These are phyloP conservation scores for Miscanthus lutarioriparius DNA, from an alignment of 176 grass and related monocot species.

Conservation along the genomic window DNA sequence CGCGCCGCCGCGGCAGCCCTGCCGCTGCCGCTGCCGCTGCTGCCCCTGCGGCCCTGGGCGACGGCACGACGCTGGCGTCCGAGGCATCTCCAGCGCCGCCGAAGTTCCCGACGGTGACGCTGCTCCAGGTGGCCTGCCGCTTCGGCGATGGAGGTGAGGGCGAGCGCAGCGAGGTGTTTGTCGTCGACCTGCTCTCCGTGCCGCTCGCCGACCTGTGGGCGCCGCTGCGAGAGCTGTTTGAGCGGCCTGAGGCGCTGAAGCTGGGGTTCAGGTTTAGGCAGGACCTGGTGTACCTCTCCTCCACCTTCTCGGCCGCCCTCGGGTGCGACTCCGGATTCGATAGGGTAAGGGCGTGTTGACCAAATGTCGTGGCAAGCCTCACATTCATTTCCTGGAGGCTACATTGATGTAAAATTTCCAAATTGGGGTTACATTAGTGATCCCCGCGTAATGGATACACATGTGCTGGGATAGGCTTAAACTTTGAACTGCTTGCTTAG, in stretches of 20 bases:
- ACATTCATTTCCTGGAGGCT: not conserved
- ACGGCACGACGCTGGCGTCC: not conserved
- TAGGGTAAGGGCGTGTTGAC: conserved; percentile 40
- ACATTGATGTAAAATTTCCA: not conserved
- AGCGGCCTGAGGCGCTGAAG: conserved; percentile 56
- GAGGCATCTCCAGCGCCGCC: not conserved
- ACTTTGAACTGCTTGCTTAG: not conserved
- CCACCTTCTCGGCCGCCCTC: conserved; percentile 70
- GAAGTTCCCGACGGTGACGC: conserved; percentile 61
- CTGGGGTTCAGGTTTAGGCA: conserved; percentile 94
- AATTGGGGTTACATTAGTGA: not conserved
- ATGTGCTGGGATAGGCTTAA: not conserved
- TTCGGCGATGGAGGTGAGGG: not conserved
- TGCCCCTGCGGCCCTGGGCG: not conserved
- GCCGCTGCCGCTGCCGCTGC: not conserved
- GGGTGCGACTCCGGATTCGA: conserved; percentile 58
- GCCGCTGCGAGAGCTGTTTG: conserved; percentile 70
- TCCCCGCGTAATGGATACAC: not conserved
- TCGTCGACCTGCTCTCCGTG: conserved; percentile 79
- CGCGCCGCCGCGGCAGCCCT: conserved; percentile 36
- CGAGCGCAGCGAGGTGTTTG: conserved; percentile 54
- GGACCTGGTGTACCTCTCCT: conserved; percentile 82
- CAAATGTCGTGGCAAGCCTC: not conserved
- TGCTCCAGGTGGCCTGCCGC: conserved; percentile 80
- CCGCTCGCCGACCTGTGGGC: conserved; percentile 60